phyloP scores from a whole-genome alignment of 129 eudicot genomes.

The Pulicaria dysenterica region DNA sequence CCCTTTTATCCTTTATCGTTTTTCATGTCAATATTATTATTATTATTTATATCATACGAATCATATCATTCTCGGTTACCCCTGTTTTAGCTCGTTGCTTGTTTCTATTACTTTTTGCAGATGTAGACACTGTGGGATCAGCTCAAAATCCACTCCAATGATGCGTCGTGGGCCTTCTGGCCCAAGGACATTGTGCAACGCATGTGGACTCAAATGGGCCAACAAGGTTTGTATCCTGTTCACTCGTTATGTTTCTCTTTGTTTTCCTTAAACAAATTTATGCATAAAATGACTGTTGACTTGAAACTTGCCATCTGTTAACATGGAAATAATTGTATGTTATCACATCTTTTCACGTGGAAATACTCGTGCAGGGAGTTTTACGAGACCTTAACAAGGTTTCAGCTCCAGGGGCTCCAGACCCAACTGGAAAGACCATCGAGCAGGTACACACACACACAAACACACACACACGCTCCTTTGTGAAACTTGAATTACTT shows the following conservation, averaged over 20 bases:
- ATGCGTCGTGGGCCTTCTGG: slow-evolving; percentile 99
- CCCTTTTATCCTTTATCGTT: slow-evolving; percentile 1
- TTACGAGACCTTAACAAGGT: slow-evolving; percentile 80
- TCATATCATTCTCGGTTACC: background rate
- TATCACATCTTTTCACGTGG: background rate
- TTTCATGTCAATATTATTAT: slow-evolving; percentile 1
- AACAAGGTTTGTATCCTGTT: slow-evolving; percentile 60
- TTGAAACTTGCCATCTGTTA: slow-evolving; percentile 11
- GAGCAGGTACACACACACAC: slow-evolving; percentile 43
- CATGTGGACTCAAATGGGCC: slow-evolving; percentile 98
- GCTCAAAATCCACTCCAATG: slow-evolving; percentile 95
- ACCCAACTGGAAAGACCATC: slow-evolving; percentile 48
- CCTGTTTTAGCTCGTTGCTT: slow-evolving; percentile 15
- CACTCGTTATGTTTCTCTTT: background rate
- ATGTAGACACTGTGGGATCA: slow-evolving; percentile 86
- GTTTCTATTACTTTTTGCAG: slow-evolving; percentile 45
- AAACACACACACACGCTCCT: background rate
- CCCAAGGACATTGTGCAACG: slow-evolving; percentile 94
- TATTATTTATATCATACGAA: background rate
- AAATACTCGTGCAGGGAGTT: slow-evolving; percentile 55
- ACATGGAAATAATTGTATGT: background rate
- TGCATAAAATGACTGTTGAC: background rate
- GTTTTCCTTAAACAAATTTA: background rate
- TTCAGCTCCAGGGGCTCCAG: slow-evolving; percentile 46
- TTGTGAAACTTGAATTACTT: background rate